Base-by-base conservation (phyloP, 495 filamentous ascomycete species). In the Hyaloscypha variabilis region DNA sequence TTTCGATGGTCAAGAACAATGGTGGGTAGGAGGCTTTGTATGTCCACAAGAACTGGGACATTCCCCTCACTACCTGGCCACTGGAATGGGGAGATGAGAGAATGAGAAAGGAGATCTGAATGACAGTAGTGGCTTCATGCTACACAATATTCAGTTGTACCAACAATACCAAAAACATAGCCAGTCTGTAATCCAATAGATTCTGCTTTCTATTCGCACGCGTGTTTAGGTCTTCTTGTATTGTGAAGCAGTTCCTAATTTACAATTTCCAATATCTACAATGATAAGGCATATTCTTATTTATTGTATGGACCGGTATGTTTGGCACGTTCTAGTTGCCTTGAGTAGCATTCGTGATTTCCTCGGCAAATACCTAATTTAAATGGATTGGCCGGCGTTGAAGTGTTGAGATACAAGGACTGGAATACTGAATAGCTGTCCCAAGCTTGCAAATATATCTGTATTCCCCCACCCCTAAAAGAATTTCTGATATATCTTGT, bases 181-280 rank as follows among this genome's bases (percentile, higher is more conserved):
- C n/a, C 36, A 42, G 31, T 24, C 58, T 60, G 58, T 60, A 56
- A 56, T 63, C 28, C 8, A 55, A 46, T 52, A 63, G 62, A 64
- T 58, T 53, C 62, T 58, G 52, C n/a, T 42, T 36, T 31, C 24
- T 29, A n/a, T 14, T 23, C 1, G 25, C 11, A 1, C 52, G 24
- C 52, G 24, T 55, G 24, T 30, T 25, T 1, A 55, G 23, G 1
- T 55, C 13, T 26, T 30, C 21, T 26, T 55, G 39, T 14, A 46
- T 46, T 10, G 39, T 46, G 17, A 10, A 46, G 13, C 19, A 17
- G 13, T 19, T 46, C 39, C 4, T 46, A 17, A 34, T 8, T 34
- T 34, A 36, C 31, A 36, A 6, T 36, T 6, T 36, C 6, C 31
- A 13, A 6, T 13, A 36, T 5, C 31, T n/a, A n/a, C n/a, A n/a